Evolutionary conservation across 305 asterid genomes (phyloP), one percentile per base, ranked within the genome.

Genomic region (Fraxinus latifolia): DNA sequence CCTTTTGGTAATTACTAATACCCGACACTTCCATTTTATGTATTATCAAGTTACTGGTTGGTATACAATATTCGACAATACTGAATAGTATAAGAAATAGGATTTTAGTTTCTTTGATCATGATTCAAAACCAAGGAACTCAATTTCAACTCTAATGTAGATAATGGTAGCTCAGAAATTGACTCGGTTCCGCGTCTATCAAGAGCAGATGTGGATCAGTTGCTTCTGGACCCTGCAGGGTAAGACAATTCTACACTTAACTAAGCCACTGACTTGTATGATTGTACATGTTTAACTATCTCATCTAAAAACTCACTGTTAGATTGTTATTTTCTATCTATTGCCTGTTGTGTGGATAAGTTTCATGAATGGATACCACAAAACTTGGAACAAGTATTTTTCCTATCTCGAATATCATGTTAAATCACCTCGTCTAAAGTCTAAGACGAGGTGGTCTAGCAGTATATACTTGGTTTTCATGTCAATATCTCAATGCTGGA

Each of bases 221-320:
- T 93, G 87, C 85, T 93, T 39, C 67, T 92, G 77, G 92, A 92
- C 79, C 95, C 95, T 74, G 87, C 90, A 74, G 91, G 94, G 98
- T 92, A 89, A 88, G 88, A 84, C 23, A 78, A 31, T 29, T 70
- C 42, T 70, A 70, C n/a, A 25, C 19, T 11, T 7, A 3, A 65
- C 31, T 67, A 29, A 5, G 8, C 5, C 19, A 12, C 32, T 65
- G 73, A 4, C 74, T 67, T 25, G 0, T 3, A 29, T 29, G 36
- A 27, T 67, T 27, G 70, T 19, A 7, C 5, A 29, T 27, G 9
- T 27, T 29, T 11, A 67, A 67, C 9, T 4, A 67, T 29, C 19
- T 4, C 33, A 12, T 29, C 8, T 67, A 67, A 67, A 27, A 65
- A 3, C 19, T 11, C 32, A 4, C 3, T 27, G 74, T 25, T 25